These are phyloP conservation scores for Kodamaea sagamina DNA, from an alignment of 805 yeast species.

Conservation along the genomic window DNA sequence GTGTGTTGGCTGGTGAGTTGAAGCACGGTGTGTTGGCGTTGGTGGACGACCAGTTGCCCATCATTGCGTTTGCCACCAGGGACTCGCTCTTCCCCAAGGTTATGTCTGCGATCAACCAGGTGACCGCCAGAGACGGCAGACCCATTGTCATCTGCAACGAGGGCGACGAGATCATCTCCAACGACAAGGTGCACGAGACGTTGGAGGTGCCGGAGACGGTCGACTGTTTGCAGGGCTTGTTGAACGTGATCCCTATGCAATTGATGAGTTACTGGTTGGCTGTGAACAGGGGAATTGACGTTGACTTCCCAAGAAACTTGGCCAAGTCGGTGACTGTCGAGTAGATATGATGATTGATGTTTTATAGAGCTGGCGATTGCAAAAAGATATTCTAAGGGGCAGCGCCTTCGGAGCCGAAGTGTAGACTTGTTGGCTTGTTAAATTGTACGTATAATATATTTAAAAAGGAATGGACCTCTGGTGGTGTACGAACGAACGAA, in stretches of 20 bases:
- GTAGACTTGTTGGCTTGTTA: background rate
- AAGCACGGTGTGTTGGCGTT: constrained; percentile 98
- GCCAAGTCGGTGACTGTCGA: constrained; percentile 99
- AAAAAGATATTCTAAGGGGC: constrained; percentile 3
- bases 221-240: constrained; percentile 95
- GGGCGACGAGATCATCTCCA: constrained; percentile 65
- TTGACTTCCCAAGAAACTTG: constrained; percentile 97
- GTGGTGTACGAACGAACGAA: no score
- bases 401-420: constrained; percentile 3
- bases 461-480: no score
- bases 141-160: constrained; percentile 90
- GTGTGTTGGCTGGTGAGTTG: constrained; percentile 98
- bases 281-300: constrained; percentile 90
- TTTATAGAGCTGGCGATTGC: constrained; percentile 8
- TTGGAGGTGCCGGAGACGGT: constrained; percentile 93
- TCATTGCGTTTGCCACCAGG: constrained; percentile 93
- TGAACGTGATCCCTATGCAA: constrained; percentile 93
- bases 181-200: constrained; percentile 61
- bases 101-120: constrained; percentile 94
- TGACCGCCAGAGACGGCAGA: constrained; percentile 94
- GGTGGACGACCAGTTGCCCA: constrained; percentile 91
- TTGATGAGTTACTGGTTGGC: constrained; percentile 97
- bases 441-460: constrained; percentile 7
- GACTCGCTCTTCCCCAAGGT: constrained; percentile 96
- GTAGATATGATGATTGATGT: constrained; percentile 33